Percentiles rank a stretch among this genome's conserved stretches.
phyloP scores from a whole-genome alignment of 305 asterid species.

The Coffea humblotiana region DNA sequence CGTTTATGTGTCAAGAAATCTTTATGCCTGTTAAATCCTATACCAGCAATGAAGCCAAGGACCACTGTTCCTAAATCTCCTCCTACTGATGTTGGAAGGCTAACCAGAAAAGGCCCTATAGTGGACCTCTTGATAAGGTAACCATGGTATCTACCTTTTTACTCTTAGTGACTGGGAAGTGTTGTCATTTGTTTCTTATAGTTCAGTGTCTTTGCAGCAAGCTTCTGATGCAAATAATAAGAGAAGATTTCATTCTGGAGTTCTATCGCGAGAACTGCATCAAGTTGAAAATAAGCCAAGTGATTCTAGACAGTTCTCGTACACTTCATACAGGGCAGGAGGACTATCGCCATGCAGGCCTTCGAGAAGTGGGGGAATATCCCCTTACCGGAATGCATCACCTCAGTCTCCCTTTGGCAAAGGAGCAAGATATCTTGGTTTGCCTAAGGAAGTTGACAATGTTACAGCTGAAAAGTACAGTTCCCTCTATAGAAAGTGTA shows the following conservation, averaged over 20 bases:
- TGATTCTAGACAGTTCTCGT: conserved; percentile 35
- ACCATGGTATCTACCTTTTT: background rate
- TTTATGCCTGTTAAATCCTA: conserved; percentile 65
- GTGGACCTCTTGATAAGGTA: conserved; percentile 96
- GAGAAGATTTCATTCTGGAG: conserved; percentile 74
- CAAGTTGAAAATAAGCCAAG: conserved; percentile 36
- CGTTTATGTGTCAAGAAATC: conserved; percentile 78
- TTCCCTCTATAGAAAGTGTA: conserved; percentile 48
- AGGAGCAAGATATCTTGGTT: conserved; percentile 73
- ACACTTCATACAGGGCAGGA: conserved; percentile 40
- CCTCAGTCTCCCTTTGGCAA: conserved; percentile 83
- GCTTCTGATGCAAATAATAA: conserved; percentile 49
- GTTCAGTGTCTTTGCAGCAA: conserved; percentile 41
- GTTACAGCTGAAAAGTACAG: conserved; percentile 37
- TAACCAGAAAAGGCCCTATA: conserved; percentile 67
- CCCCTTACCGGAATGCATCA: conserved; percentile 80
- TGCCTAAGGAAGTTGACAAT: conserved; percentile 56
- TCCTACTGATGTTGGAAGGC: conserved; percentile 46
- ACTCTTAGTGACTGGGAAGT: background rate
- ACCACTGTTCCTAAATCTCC: conserved; percentile 48
- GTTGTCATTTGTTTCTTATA: background rate
- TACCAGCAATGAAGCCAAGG: conserved; percentile 30
- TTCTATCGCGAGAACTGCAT: conserved; percentile 54
- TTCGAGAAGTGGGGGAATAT: conserved; percentile 64
- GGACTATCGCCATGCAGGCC: conserved; percentile 61